These are phyloP conservation scores for Mimosa bimucronata DNA, from an alignment of 306 rosid genomes.

Conservation along the genomic window DNA sequence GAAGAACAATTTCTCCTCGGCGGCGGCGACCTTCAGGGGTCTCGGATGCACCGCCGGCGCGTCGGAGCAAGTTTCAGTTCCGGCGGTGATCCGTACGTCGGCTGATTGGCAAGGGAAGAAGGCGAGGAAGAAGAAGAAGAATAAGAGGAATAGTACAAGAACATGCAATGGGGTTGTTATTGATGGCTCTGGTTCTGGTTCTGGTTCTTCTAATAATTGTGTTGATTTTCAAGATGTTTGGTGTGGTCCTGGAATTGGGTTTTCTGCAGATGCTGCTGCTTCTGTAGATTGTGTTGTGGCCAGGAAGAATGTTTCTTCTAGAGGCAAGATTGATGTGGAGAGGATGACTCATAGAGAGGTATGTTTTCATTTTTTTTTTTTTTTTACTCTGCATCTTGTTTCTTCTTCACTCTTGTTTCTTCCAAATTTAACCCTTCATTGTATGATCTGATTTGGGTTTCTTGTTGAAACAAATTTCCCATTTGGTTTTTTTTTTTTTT, in stretches of 20 bases:
- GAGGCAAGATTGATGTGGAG: constrained; percentile 80
- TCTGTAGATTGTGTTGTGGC: constrained; percentile 86
- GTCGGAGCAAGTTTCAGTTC: constrained; percentile 86
- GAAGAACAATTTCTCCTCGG: constrained; percentile 61
- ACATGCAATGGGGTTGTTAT: constrained; percentile 44
- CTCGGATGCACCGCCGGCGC: constrained; percentile 83
- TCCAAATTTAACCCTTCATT: not conserved
- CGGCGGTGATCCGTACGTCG: constrained; percentile 74
- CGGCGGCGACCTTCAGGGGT: constrained; percentile 71
- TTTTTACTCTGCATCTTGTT: not conserved
- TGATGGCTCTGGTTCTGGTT: constrained; percentile 51
- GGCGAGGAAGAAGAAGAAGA: constrained; percentile 60
- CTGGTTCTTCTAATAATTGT: constrained; percentile 40
- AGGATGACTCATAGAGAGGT: constrained; percentile 74
- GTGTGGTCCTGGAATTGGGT: constrained; percentile 98
- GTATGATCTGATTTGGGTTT: not conserved
- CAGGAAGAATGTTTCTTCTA: constrained; percentile 63
- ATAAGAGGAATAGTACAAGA: constrained; percentile 42
- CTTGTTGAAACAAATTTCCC: not conserved
- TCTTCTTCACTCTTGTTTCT: not conserved
- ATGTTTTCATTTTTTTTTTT: no score
- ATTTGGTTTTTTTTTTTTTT: not conserved
- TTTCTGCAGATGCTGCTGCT: constrained; percentile 64
- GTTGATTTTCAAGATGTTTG: constrained; percentile 89
- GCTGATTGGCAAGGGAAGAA: constrained; percentile 83